phyloP scores from a whole-genome alignment of 176 grass and related monocot species.

The Zoysia pacifica region DNA sequence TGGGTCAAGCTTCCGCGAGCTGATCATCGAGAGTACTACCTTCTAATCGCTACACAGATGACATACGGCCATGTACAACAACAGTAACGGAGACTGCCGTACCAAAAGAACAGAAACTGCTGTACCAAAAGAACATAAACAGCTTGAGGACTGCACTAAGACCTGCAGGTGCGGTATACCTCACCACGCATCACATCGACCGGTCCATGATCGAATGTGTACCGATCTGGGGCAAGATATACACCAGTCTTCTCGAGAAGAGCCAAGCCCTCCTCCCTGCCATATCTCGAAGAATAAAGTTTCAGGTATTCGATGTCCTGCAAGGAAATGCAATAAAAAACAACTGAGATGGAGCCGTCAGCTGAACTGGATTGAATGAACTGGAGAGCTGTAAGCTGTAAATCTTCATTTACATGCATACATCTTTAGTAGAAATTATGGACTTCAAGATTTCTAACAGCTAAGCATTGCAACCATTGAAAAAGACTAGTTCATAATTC shows the following conservation, averaged over 20 bases:
- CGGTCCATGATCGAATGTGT: slow-evolving; percentile 75
- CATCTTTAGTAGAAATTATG: neutral
- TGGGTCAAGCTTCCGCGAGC: neutral
- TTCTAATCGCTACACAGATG: slow-evolving; percentile 5
- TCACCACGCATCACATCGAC: slow-evolving; percentile 85
- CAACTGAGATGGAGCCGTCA: neutral
- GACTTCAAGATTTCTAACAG: neutral
- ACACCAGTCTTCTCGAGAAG: slow-evolving; percentile 73
- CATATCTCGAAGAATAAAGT: slow-evolving; percentile 78
- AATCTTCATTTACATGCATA: neutral
- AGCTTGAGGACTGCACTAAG: slow-evolving; percentile 22
- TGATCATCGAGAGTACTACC: neutral
- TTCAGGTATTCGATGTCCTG: slow-evolving; percentile 97
- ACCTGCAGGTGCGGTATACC: slow-evolving; percentile 79
- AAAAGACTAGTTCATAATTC: neutral
- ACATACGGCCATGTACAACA: slow-evolving; percentile 26
- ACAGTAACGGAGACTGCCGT: neutral
- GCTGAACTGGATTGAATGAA: slow-evolving; percentile 1
- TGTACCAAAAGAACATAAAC: neutral
- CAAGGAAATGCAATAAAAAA: slow-evolving; percentile 4
- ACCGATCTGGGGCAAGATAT: slow-evolving; percentile 80
- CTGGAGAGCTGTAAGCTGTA: neutral
- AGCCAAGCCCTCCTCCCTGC: slow-evolving; percentile 66
- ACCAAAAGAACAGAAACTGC: neutral
- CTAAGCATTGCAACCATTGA: neutral